These are phyloP conservation scores for Podospora bellae-mahoneyi DNA, from an alignment of 495 filamentous ascomycete species.

Conservation along the genomic window DNA sequence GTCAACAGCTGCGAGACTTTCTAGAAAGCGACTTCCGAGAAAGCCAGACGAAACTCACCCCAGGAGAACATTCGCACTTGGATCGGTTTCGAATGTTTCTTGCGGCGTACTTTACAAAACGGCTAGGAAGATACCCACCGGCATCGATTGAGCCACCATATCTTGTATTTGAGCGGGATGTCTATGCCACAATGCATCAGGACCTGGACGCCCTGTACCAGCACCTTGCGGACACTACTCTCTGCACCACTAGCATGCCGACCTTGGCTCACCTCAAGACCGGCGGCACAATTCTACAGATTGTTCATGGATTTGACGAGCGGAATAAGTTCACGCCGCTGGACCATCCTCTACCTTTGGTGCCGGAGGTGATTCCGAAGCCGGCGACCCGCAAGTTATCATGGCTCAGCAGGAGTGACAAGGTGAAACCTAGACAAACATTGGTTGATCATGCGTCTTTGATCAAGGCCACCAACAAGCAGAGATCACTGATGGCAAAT, in stretches of 20 bases:
- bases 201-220: constrained; percentile 63
- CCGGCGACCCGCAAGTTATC: constrained; percentile 20
- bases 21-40: constrained; percentile 59
- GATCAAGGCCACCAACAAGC: constrained; percentile 42
- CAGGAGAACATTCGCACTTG: constrained; percentile 54
- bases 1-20: constrained; percentile 51
- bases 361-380: constrained; percentile 44
- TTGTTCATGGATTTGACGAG: constrained; percentile 55
- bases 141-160: constrained; percentile 30
- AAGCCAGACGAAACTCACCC: constrained; percentile 51
- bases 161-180: constrained; percentile 47
- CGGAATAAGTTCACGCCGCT: constrained; percentile 53
- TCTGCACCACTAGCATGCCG: constrained; percentile 40
- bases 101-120: constrained; percentile 55
- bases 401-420: constrained; percentile 35
- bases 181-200: constrained; percentile 54
- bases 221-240: constrained; percentile 55
- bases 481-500: constrained; percentile 30
- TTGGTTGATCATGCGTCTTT: constrained; percentile 37
- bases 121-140: constrained; percentile 65
- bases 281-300: constrained; percentile 59
- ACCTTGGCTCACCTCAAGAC: constrained; percentile 41
- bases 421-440: constrained; percentile 35
- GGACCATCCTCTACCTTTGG: constrained; percentile 54
- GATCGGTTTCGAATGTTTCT: constrained; percentile 62